A percentile compares a stretch with the other conserved stretches of the same genome.
These are phyloP conservation scores for Graphilbum ipis-grandicollis DNA, from an alignment of 2,329 filamentous ascomycete genomes.

Conservation along the genomic window DNA sequence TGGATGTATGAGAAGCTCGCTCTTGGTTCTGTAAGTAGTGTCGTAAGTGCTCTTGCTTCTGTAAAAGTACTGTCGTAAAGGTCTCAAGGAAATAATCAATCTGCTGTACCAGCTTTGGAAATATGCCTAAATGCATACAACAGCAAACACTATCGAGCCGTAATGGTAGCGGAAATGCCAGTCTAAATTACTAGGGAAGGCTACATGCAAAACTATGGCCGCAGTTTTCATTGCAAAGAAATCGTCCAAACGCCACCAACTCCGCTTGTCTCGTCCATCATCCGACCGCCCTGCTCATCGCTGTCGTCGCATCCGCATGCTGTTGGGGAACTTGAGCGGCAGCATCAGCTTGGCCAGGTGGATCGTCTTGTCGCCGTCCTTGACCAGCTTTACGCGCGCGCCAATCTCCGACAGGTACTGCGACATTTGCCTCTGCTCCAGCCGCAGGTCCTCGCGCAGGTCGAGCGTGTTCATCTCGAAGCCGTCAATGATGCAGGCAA, in stretches of 20 bases:
- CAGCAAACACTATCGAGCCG: too few relatives aligned
- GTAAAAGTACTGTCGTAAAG: too few relatives aligned
- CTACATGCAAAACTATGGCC: too few relatives aligned
- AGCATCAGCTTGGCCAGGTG: conserved; percentile 54
- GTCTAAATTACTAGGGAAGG: too few relatives aligned
- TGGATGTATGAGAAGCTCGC: too few relatives aligned
- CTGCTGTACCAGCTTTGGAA: too few relatives aligned
- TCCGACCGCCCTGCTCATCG: neutral
- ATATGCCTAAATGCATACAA: too few relatives aligned
- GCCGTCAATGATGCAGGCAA: conserved; percentile 55
- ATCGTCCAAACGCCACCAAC: neutral
- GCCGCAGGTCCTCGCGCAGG: conserved; percentile 51
- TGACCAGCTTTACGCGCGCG: conserved; percentile 42
- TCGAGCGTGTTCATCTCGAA: conserved; percentile 55
- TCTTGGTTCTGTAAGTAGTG: too few relatives aligned
- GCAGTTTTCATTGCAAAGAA: too few relatives aligned
- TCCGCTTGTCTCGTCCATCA: neutral
- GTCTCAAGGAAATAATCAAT: too few relatives aligned
- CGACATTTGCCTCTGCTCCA: conserved; percentile 53
- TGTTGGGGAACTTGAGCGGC: conserved; percentile 64
- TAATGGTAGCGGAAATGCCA: too few relatives aligned
- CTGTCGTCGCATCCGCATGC: conserved; percentile 18
- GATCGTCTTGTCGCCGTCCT: conserved; percentile 35
- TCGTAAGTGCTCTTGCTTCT: too few relatives aligned
- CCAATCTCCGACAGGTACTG: conserved; percentile 65